Evolutionary conservation across 192 early-diverging fungal species (phyloP).

Genomic region (Powellomyces hirtus): DNA sequence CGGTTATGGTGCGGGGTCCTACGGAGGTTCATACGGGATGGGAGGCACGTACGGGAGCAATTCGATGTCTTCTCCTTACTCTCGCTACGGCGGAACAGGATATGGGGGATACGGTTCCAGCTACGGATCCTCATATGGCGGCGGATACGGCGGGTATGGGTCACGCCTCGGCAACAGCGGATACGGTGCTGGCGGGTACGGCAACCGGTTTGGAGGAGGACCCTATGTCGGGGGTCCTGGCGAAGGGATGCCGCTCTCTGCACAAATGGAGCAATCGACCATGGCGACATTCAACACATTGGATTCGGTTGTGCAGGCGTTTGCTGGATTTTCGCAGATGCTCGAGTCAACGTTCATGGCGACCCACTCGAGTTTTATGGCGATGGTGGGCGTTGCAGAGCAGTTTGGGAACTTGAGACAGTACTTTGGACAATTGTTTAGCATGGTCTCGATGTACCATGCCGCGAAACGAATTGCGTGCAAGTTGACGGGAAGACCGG

Average conservation of each 20-base stretch:
- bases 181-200: constrained; percentile 11
- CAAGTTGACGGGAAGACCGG: constrained; percentile 57
- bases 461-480: constrained; percentile 66
- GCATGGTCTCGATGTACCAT: constrained; percentile 73
- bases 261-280: constrained; percentile 85
- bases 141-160: constrained; percentile 45
- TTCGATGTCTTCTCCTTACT: constrained; percentile 9
- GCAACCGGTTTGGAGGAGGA: constrained; percentile 11
- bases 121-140: constrained; percentile 31
- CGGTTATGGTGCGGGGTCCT: constrained; percentile 35
- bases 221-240: constrained; percentile 10
- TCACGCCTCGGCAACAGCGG: constrained; percentile 48
- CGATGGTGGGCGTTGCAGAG: constrained; percentile 97
- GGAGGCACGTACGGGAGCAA: no score
- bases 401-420: constrained; percentile 89
- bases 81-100: constrained; percentile 13
- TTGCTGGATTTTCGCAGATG: constrained; percentile 98
- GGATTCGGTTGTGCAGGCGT: constrained; percentile 90
- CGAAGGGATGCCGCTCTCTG: constrained; percentile 55
- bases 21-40: constrained; percentile 21
- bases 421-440: constrained; percentile 82
- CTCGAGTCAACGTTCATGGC: constrained; percentile 97
- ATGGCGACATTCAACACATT: constrained; percentile 90
- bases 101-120: constrained; percentile 16
- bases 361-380: constrained; percentile 77